Base-by-base conservation (phyloP, 2,329 filamentous ascomycete species). In the Hypoxylon sp. region DNA sequence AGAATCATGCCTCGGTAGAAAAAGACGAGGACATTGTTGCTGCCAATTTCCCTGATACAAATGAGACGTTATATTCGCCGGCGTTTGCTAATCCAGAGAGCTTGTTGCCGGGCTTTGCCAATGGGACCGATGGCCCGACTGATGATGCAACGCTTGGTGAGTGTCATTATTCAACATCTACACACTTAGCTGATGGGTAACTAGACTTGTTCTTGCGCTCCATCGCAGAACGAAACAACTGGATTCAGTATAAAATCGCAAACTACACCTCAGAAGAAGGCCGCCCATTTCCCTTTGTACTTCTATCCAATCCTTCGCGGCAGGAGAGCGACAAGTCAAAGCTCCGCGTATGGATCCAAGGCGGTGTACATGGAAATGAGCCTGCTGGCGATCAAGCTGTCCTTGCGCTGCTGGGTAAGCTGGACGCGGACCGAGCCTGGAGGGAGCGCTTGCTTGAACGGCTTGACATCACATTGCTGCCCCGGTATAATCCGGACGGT, bases 261-360 rank as follows among this genome's bases (percentile, higher is more conserved):
- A 51, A 58, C 12, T 69, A 67, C 55, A 62, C 60, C n/a, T 68
- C 67, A 3, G 67, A 70, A 34, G 64, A 67, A 45, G 63, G 61
- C 8, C 63, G 63, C 20, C 16, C 58, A 11, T 60, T 65, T 19
- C 64, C 64, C 0, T 65, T 64, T 13, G 55, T 65, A 1, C 51
- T 57, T 25, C 42, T 67, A 20, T 67, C 64, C 57, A 61, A 41
- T 30, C 62, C 23, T 35, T 29, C 46, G 13, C n/a, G 53, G 11
- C 20, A 13, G 9, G 31, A 21, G 2, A 21, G 27, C 37, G 2
- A 6, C 4, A 25, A 35, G n/a, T 30, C 31, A 5, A 67, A 65
- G 44, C 58, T 65, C n/a, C 63, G 62, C 8, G 63, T 65, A 12
- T 65, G 62, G 61, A 47, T 67, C 20, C 64, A 67, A 26, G 64